phyloP scores from a whole-genome alignment of 1,284 basidiomycete genomes.

The Austroboletus niveus region DNA sequence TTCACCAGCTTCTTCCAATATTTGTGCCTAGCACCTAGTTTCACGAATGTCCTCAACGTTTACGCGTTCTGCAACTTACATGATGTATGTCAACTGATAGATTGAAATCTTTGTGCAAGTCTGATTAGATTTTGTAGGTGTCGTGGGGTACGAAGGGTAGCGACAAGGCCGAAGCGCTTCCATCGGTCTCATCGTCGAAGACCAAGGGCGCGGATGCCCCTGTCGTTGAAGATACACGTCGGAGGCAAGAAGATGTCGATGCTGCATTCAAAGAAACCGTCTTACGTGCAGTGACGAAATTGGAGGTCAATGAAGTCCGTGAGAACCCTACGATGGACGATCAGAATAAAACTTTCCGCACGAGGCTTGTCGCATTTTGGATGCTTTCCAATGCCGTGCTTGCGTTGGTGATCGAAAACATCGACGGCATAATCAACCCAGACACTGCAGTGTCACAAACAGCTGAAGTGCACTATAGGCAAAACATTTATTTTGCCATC shows the following conservation, averaged over 20 bases:
- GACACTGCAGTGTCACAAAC: conserved; percentile 43
- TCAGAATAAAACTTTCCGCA: conserved; percentile 92
- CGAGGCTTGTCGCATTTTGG: conserved; percentile 83
- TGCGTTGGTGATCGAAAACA: conserved; percentile 80
- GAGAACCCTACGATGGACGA: conserved; percentile 91
- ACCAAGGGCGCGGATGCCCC: conserved; percentile 70
- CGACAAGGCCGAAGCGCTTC: conserved; percentile 93
- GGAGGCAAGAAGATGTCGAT: conserved; percentile 86
- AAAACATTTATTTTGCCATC: conserved; percentile 78
- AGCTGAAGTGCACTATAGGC: conserved; percentile 51
- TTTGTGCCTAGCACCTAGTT: conserved; percentile 84
- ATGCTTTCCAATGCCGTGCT: conserved; percentile 81
- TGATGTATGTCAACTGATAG: conserved; percentile 52
- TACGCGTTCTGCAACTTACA: conserved; percentile 97
- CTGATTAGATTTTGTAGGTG: conserved; percentile 43
- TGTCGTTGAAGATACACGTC: conserved; percentile 81
- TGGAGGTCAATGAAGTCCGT: conserved; percentile 62
- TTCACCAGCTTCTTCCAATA: conserved; percentile 96
- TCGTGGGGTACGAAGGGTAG: conserved; percentile 97
- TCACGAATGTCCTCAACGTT: conserved; percentile 93
- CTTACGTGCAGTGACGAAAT: conserved; percentile 84
- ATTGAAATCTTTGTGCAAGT: not conserved
- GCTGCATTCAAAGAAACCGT: conserved; percentile 94
- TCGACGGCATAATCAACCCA: conserved; percentile 72
- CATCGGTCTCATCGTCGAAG: conserved; percentile 85